Evolutionary conservation across 2,329 filamentous ascomycete genomes (phyloP).

Genomic region (Plectosphaerella cucumerina): DNA sequence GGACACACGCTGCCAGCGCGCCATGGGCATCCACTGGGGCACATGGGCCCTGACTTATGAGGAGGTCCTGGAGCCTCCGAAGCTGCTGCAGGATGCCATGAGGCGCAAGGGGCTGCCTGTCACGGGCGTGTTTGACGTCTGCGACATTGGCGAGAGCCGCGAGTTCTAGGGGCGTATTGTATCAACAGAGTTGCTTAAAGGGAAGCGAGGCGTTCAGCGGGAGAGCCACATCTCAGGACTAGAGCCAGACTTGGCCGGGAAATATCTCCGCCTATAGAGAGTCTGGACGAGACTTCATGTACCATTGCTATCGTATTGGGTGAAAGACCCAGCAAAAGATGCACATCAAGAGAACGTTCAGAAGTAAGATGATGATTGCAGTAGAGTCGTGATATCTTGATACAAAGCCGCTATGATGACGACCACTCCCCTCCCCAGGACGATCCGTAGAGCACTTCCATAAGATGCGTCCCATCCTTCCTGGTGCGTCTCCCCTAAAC

Average conservation of each 20-base stretch:
- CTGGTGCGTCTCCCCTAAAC: not conserved
- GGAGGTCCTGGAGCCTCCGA: conserved; percentile 78
- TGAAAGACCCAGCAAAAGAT: too few species aligned
- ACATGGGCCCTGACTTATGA: conserved; percentile 84
- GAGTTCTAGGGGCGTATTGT: conserved; percentile 52
- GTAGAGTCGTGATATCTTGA: not conserved
- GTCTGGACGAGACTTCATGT: too few species aligned
- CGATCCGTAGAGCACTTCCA: not conserved
- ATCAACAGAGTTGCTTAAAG: not conserved
- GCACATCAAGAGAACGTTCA: too few species aligned
- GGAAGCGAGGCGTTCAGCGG: not conserved
- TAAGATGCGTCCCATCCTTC: not conserved
- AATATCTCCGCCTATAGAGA: too few species aligned
- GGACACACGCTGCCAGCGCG: conserved; percentile 73
- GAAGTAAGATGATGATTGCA: too few species aligned
- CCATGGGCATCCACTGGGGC: conserved; percentile 91
- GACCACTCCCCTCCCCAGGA: not conserved
- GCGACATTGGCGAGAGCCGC: conserved; percentile 77
- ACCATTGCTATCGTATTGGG: too few species aligned
- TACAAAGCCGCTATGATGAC: not conserved
- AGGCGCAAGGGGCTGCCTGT: conserved; percentile 62
- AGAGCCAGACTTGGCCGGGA: not conserved
- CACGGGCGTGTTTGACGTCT: conserved; percentile 73
- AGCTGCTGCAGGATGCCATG: conserved; percentile 67
- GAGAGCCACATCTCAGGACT: not conserved